Evolutionary conservation across 2,329 filamentous ascomycete genomes (phyloP), one percentile per base, ranked within the genome.

Genomic region (Colletotrichum godetiae): DNA sequence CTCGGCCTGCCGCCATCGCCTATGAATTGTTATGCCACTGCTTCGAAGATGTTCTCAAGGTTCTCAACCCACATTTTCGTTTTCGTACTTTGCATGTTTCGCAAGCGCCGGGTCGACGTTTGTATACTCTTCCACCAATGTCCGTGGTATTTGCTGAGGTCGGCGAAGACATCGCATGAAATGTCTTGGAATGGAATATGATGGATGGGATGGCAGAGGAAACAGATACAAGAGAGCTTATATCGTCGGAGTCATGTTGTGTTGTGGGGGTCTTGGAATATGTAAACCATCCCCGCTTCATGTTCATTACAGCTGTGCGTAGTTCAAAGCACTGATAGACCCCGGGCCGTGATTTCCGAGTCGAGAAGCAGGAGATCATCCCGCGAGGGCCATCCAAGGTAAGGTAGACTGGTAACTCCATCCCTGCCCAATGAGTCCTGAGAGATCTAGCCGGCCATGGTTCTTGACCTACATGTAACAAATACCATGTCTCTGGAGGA

Each of bases 1-100:
- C 67, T 69, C 11, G 67, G 67, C 15, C 61, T 65, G 6, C 67
- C 67, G 6, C 67, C 67, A n/a, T 69, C 53, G 12, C 67, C 67
- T 69, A 5, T 1, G 6, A 5, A 1, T 2, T 8, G 42, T 27
- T n/a, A 15, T 33, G 55, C 19, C 2, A 11, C 8, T 0, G n/a
- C 8, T 27, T 19, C 19, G 8, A 49, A 63, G 1, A 19, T 10
- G 29, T 29, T 33, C 5, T 13, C 10, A 2, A 4, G 49, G 11
- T 11, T 6, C 12, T 22, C 7, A 2, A 65, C 67, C 29, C 37
- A 65, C 67, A 69, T 31, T 66, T 69, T 13, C 53, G 37, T 27
- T 69, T 69, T 13, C 67, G 53, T 8, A 59, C 55, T 13, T 59
- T 69, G 53, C 67, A 69, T 5, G 60, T 65, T 29, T 69, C 60